These are phyloP conservation scores for Inonotus hispidus DNA, from an alignment of 1,284 basidiomycete genomes.

Conservation along the genomic window DNA sequence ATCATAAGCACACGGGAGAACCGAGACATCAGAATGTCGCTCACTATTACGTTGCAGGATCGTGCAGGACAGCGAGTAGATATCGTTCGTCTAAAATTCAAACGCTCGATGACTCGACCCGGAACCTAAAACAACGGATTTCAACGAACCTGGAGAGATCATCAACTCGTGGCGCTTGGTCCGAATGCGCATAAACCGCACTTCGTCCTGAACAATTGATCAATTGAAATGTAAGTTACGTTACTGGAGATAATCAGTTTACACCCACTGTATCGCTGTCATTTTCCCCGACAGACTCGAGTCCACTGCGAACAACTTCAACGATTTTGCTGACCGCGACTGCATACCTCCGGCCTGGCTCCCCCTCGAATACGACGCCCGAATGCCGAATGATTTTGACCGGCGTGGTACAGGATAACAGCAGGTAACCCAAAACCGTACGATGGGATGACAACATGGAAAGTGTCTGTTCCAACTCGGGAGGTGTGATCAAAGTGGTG, in stretches of 20 bases:
- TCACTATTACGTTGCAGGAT: slow-evolving; percentile 45
- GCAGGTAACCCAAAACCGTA: slow-evolving; percentile 83
- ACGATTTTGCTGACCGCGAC: slow-evolving; percentile 74
- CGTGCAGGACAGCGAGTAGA: slow-evolving; percentile 80
- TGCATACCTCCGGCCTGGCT: slow-evolving; percentile 78
- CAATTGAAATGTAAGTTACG: neutral
- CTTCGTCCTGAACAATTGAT: slow-evolving; percentile 59
- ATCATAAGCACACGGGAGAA: neutral
- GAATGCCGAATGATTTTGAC: slow-evolving; percentile 75
- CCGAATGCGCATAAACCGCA: slow-evolving; percentile 85
- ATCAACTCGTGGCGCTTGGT: slow-evolving; percentile 90
- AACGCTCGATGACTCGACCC: neutral
- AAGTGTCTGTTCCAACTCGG: slow-evolving; percentile 75
- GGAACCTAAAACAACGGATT: neutral
- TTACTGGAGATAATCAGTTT: neutral
- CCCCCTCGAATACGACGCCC: slow-evolving; percentile 84
- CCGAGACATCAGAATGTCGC: neutral
- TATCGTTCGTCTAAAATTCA: slow-evolving; percentile 65
- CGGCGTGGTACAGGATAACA: slow-evolving; percentile 64
- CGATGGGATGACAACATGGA: slow-evolving; percentile 73
- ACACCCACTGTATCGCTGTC: slow-evolving; percentile 47
- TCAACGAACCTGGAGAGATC: slow-evolving; percentile 80
- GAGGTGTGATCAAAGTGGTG: slow-evolving; percentile 24
- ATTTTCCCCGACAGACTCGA: slow-evolving; percentile 64
- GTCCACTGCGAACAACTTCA: slow-evolving; percentile 63